Evolutionary conservation across 1,139 yeast species (phyloP).

Genomic region (Pichia sp.): DNA sequence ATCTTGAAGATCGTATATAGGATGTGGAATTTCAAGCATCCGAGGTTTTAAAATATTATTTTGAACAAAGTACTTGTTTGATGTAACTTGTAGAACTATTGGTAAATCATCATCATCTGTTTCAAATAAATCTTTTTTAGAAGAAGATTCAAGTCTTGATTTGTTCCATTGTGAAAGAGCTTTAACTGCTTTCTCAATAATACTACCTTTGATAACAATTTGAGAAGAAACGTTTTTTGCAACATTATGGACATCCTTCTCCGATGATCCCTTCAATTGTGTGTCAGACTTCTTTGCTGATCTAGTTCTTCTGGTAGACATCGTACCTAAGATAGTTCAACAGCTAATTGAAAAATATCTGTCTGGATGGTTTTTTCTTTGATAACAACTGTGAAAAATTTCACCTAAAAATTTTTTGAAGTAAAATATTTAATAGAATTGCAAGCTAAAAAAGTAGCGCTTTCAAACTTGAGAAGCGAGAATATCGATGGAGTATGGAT

Average conservation of each 20-base stretch:
- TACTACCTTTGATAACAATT: constrained; percentile 18
- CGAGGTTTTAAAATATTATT: constrained; percentile 70
- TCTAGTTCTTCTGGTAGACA: constrained; percentile 2
- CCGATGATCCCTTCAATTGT: constrained; percentile 11
- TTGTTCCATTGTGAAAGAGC: constrained; percentile 44
- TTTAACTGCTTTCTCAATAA: constrained; percentile 39
- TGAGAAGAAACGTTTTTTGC: constrained; percentile 1
- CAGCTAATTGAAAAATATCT: no score
- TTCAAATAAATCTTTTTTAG: constrained; percentile 45
- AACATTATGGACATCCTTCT: constrained; percentile 21
- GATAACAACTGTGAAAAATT: background rate
- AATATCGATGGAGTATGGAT: no score
- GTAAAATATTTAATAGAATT: no score
- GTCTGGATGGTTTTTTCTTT: background rate
- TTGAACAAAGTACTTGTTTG: constrained; percentile 55
- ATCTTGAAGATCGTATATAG: constrained; percentile 40
- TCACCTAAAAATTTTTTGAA: no score
- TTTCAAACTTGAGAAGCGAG: no score
- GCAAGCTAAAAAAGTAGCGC: no score
- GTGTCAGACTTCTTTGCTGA: constrained; percentile 3
- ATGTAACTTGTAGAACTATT: constrained; percentile 53
- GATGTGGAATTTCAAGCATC: constrained; percentile 46
- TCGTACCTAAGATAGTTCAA: background rate
- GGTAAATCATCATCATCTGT: constrained; percentile 39
- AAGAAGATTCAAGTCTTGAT: constrained; percentile 24